Evolutionary conservation across 805 yeast species (phyloP).

Genomic region (Yarrowia divulgata): DNA sequence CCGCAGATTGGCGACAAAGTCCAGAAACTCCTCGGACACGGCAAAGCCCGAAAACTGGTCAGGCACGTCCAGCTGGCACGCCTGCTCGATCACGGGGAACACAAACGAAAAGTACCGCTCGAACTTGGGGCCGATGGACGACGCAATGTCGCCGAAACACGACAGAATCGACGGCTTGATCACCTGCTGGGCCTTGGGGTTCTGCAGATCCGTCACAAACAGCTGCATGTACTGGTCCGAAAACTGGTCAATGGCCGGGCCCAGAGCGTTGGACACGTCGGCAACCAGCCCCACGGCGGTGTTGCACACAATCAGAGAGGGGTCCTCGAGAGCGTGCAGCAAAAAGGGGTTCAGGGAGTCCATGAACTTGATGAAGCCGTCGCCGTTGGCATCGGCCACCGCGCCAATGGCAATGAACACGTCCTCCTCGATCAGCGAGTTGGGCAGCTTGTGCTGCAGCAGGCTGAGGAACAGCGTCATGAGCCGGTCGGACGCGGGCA

Average conservation of each 20-base stretch:
- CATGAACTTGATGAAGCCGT: constrained; percentile 75
- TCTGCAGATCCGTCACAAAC: constrained; percentile 74
- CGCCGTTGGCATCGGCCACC: constrained; percentile 80
- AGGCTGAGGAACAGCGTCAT: constrained; percentile 84
- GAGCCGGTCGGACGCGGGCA: constrained; percentile 75
- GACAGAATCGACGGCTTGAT: constrained; percentile 87
- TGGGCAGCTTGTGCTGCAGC: constrained; percentile 66
- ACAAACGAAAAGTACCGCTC: constrained; percentile 79
- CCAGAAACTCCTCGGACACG: constrained; percentile 73
- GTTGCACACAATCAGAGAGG: constrained; percentile 81
- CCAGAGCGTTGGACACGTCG: constrained; percentile 89
- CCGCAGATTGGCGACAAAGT: constrained; percentile 72
- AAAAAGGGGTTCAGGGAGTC: constrained; percentile 83
- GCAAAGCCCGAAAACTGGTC: constrained; percentile 51
- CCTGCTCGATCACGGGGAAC: constrained; percentile 66
- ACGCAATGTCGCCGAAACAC: constrained; percentile 94
- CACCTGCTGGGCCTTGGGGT: constrained; percentile 73
- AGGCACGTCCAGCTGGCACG: constrained; percentile 46
- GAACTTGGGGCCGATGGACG: constrained; percentile 81
- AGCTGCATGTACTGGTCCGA: constrained; percentile 83
- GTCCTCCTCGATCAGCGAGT: constrained; percentile 90
- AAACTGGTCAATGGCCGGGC: constrained; percentile 73
- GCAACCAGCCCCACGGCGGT: constrained; percentile 96
- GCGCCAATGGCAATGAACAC: constrained; percentile 91
- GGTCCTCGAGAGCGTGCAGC: constrained; percentile 77